Base-by-base conservation (phyloP, 495 filamentous ascomycete species). In the Penicillium cosmopolitanum region DNA sequence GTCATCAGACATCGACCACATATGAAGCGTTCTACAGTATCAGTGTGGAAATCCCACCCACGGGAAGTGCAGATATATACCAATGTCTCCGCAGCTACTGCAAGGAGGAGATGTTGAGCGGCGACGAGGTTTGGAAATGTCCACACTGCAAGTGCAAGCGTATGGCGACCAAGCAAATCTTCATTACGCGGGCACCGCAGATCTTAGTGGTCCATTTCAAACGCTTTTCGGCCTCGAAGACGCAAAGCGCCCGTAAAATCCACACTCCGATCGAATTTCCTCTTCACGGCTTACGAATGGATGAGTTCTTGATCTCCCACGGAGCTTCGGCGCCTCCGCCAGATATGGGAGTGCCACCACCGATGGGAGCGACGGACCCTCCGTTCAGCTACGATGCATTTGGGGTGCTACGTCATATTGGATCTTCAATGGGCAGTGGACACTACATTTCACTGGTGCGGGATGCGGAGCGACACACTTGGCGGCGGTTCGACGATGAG, bases 171-270 rank as follows among this genome's bases (percentile, higher is more conserved):
- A 91, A 90, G 59, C 85, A 87, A 58, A 87, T 92, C 57, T 88
- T 87, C 35, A 85, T 92, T 60, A 90, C 88, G 16, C 83, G 89
- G 8, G 85, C 87, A 1, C 89, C 89, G 0, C 82, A 88, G 51
- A 84, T 87, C 62, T 75, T 92, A 5, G 87, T 91, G n/a, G 75
- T 92, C 6, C 88, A 91, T 62, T 86, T 92, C 67, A 92, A 91
- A 69, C 86, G 89, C 31, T 91, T 91, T 67, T 82, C 82, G 3
- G 81, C 84, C 7, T 80, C 77, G 9, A 83, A 83, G 67, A 77
- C 77, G 15, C 75, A 88, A 54, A 75, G 73, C 34, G 79, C 85
- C 25, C 81, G 77, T 23, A 92, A 92, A 70, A 83, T 90, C 60
- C 83, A 84, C 65, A 89, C 84, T 0, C 83, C 85, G 6, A 82